Evolutionary conservation across 768 basidiomycete genomes (phyloP), one percentile per base, ranked within the genome.

Genomic region (Filobasidium wieringae): DNA sequence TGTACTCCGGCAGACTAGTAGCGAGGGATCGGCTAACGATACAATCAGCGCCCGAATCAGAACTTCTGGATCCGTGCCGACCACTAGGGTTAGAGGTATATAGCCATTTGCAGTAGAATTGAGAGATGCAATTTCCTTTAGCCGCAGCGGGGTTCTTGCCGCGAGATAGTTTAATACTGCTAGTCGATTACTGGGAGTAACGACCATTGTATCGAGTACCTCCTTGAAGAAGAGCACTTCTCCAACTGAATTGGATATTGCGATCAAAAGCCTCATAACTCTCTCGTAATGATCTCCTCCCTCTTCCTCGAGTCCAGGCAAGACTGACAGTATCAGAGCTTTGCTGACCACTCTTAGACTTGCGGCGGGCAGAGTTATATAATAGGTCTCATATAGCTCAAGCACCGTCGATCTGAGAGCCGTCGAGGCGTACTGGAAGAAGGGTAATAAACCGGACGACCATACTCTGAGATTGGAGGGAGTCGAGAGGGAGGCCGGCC

Each of bases 381-480:
- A 99, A 75, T 88, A 82, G 7, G 82, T 86, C 65, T 95, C 88
- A 67, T 89, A 97, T n/a, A 97, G 80, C 64, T 84, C 86, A 45
- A 99, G 80, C 1, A 99, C 78, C 22, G 84, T 80, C 2, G 92
- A 92, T 85, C 93, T 59, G 58, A 96, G 91, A 19, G 91, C 91
- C n/a, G 92, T 97, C n/a, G 93, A 86, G 9, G 95, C 90, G 73
- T 90, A 97, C 75, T 96, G 90, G 67, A 97, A 96, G 81, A 97
- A 97, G 0, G 95, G 95, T 72, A 99, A 96, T 5, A 99, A 75
- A 7, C 95, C 95, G 4, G 90, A 85, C 0, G 89, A 90, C 95
- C 95, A 99, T 19, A 96, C 77, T 4, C 86, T 79, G 2, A 99
- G 78, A 75, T 99, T 95, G 40, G 82, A 80, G 62, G 81, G 81